Evolutionary conservation across 371 early-diverging fungal genomes (phyloP), one percentile per base, ranked within the genome.

Genomic region (Mortierella sp.): DNA sequence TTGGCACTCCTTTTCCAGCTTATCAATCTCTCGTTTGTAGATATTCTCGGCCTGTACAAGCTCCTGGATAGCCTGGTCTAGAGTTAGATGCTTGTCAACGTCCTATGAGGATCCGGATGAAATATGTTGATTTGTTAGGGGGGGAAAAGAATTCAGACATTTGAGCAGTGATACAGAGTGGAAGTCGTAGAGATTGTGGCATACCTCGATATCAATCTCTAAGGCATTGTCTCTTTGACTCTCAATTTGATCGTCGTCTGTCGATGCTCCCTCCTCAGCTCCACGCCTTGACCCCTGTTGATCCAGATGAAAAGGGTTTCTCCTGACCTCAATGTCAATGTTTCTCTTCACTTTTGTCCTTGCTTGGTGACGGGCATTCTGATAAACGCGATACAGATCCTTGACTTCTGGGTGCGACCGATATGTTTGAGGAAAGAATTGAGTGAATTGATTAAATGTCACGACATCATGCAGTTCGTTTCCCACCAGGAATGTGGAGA

Each of bases 401-500:
- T 81, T 81, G 32, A 75, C 39, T 22, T 81, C 83, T 1, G 83
- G 76, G 22, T 73, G 66, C 0, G 73, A 54, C 22, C 59, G 69
- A 59, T 73, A 67, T 5, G 61, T n/a, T 3, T 28, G 1, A 10
- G 83, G 83, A 24, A 81, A 81, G 66, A 66, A 62, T n/a, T 35
- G 22, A 35, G 59, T 37, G 52, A 81, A 81, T 52, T 81, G 76
- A 22, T 68, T 54, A 10, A 76, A 57, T 12, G 83, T 70, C n/a
- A 81, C 67, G 26, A 70, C 72, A 61, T 81, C 83, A 59, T 76
- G 83, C 1, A 81, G 67, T n/a, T 76, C 83, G 43, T 76, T 81
- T 49, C 76, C 83, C 20, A 81, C 73, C 2, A 81, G 77, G 61
- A 81, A 81, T 55, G 66, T 70, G 9, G 73, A 1, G 12, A 81